phyloP scores from a whole-genome alignment of 768 basidiomycete species.

The Tephrocybe sp. region DNA sequence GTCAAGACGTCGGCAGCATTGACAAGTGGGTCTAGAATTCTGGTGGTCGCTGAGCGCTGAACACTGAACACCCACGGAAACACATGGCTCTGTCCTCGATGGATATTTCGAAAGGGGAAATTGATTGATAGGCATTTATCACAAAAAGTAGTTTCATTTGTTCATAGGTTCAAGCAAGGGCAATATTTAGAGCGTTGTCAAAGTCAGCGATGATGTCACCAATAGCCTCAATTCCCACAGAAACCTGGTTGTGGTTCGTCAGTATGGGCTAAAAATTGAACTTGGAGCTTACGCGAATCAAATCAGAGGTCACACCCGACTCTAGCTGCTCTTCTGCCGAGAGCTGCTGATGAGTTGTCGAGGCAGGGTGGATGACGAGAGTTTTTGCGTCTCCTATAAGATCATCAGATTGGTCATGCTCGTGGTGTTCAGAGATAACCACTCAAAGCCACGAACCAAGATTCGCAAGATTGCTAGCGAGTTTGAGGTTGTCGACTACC shows the following conservation, averaged over 20 bases:
- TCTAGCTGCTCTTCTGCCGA: slow-evolving; percentile 53
- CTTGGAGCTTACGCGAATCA: slow-evolving; percentile 55
- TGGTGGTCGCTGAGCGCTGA: too few species aligned
- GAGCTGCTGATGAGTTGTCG: slow-evolving; percentile 77
- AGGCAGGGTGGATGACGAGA: slow-evolving; percentile 74
- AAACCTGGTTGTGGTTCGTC: neutral
- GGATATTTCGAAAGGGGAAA: too few species aligned
- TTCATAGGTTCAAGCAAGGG: neutral
- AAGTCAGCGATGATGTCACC: slow-evolving; percentile 5
- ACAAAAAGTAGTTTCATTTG: too few species aligned
- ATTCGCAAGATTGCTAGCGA: slow-evolving; percentile 73
- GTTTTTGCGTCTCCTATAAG: slow-evolving; percentile 63
- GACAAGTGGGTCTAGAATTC: too few species aligned
- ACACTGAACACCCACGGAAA: too few species aligned
- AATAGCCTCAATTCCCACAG: slow-evolving; percentile 5
- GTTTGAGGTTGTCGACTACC: slow-evolving; percentile 66
- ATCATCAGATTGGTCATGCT: neutral
- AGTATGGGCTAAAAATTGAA: neutral
- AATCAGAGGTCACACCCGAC: slow-evolving; percentile 69
- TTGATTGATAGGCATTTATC: too few species aligned
- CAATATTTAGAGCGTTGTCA: neutral
- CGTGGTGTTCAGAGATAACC: neutral
- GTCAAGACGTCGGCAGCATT: too few species aligned
- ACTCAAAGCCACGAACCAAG: slow-evolving; percentile 25
- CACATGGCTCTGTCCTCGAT: too few species aligned